Evolutionary conservation across 192 early-diverging fungal genomes (phyloP), one percentile per base, ranked within the genome.

Genomic region (Kickxella alabastrina): DNA sequence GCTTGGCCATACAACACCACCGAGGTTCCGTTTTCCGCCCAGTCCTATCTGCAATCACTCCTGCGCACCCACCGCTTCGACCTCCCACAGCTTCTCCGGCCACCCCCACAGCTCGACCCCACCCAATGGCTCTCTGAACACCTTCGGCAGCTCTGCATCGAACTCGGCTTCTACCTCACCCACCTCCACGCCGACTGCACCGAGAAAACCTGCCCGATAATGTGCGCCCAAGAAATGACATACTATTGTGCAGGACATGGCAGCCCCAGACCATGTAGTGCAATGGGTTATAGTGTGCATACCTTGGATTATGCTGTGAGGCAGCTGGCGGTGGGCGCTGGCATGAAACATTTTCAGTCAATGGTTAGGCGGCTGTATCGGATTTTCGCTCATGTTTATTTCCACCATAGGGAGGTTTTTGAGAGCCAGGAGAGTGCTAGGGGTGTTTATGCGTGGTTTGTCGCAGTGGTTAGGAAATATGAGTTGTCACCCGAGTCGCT

Each of bases 351-450:
- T 35, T 91, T 92, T 53, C 82, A 87, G 54, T 83, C 82, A 35
- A 92, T 96, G 53, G 89, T 90, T 2, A 69, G 96, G n/a, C 62
- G 96, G 25, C 79, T 98, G 14, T 96, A 98, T 59, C 81, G 96
- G n/a, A 86, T 98, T 21, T 98, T 98, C 78, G 91, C 94, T 2
- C 96, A 98, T 67, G 80, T 91, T 4, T 98, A 89, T 67, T 94
- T 85, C 55, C 91, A 93, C 63, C 96, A 98, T 66, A 69, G 86
- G 9, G 89, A 91, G 51, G 63, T 91, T 5, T 98, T 97, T 75
- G 85, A 88, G 42, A 77, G 79, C 13, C 93, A 89, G 65, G 93
- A 92, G 82, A 81, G 81, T 29, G 84, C 89, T 12, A 86, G 83
- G 10, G 66, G 59, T 21, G 47, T 92, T 15, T 91, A 90, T 64